Base-by-base conservation (phyloP, 2,329 filamentous ascomycete species). In the Diaporthe sp. region DNA sequence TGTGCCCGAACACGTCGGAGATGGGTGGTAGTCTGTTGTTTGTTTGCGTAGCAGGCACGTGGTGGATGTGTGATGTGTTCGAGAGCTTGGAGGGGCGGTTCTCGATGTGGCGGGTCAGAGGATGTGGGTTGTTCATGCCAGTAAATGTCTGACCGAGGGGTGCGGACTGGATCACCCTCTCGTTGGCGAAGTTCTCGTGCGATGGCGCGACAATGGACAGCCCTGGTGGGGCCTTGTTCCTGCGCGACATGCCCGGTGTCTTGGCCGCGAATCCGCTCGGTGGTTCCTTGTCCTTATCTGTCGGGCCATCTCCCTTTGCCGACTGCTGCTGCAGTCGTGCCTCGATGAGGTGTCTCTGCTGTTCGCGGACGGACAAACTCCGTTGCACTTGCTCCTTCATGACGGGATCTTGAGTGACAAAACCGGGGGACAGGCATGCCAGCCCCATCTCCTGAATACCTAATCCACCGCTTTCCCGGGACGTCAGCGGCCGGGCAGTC, bases 301-400 rank as follows among this genome's bases (percentile, higher is more conserved):
- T 83, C 2, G 90, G 89, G 22, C 91, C 92, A 76, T 95, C 93
- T 58, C 93, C 93, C 82, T 92, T 92, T 80, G 96, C 96, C 28
- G 93, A 94, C 68, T 96, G 94, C 85, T 96, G 96, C 81, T 98
- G 95, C 79, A 96, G 86, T 81, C 97, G 92, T 49, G 95, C 93
- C 85, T 98, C 97, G 80, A 99, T 99, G 79, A 99, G 96, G 79
- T 95, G 94, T 79, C 96, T 91, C 84, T 99, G 97, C 83, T 98
- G 95, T 79, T 99, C 96, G 78, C 96, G 90, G 42, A 99, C 96
- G 61, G 94, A 95, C 84, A 98, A 92, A 84, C 97, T 98, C 79
- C 96, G 92, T 85, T 98, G 95, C 72, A 99, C 87, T 84, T 98
- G 96, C 84, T 98, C 95, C 82, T 97, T 93, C 95, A 98, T 97